Conservation (phyloP, 1,284 basidiomycete species). For the Tilletia setariae region DNA sequence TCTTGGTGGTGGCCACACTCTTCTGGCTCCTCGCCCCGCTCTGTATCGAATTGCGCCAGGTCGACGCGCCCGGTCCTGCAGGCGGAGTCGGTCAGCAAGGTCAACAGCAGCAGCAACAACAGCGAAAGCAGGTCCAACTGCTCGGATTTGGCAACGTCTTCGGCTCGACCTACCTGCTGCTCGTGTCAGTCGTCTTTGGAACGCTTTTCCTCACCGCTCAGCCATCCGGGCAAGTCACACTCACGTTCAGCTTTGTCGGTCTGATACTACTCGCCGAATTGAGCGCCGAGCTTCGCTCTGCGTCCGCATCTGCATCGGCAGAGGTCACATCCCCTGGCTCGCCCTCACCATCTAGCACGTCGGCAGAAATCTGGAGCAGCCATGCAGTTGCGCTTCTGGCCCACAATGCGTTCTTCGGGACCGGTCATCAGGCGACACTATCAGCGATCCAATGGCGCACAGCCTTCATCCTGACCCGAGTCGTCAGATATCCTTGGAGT, state of each 20-base stretch:
- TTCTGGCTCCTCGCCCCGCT: constrained; percentile 47
- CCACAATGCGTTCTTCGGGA: constrained; percentile 71
- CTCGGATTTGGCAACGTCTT: constrained; percentile 86
- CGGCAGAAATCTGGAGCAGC: neutral
- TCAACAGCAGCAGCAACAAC: too few relatives aligned
- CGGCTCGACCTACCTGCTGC: constrained; percentile 79
- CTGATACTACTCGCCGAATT: constrained; percentile 35
- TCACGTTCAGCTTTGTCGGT: constrained; percentile 66
- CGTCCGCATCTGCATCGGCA: neutral
- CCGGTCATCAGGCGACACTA: constrained; percentile 87
- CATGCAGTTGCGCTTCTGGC: constrained; percentile 31
- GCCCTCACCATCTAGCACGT: neutral
- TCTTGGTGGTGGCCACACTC: constrained; percentile 27
- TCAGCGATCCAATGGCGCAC: constrained; percentile 92
- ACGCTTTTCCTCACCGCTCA: constrained; percentile 69
- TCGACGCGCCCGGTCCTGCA: constrained; percentile 16
- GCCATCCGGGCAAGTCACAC: constrained; percentile 74
- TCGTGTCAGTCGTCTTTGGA: constrained; percentile 68
- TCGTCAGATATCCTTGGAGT: constrained; percentile 71
- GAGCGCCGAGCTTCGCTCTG: constrained; percentile 27
- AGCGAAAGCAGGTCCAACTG: constrained; percentile 60
- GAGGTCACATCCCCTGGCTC: neutral
- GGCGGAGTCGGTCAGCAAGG: neutral
- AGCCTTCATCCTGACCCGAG: constrained; percentile 68
- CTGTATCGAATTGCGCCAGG: constrained; percentile 40